Conservation (phyloP, 768 basidiomycete species). For the Termitomyces sp. region DNA sequence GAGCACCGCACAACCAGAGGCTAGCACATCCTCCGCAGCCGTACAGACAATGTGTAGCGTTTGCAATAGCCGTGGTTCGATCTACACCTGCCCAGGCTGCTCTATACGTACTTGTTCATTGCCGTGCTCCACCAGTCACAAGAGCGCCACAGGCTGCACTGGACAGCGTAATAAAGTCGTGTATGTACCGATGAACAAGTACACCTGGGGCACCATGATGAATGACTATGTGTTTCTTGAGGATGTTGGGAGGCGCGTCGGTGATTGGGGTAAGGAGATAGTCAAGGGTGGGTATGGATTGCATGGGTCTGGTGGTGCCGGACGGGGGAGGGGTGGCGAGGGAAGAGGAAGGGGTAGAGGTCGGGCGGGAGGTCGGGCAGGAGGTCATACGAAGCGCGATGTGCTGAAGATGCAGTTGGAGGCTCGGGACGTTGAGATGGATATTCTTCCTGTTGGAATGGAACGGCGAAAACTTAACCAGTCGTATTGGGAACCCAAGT, state of each 20-base stretch:
- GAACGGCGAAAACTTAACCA: constrained; percentile 73
- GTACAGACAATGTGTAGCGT: constrained; percentile 41
- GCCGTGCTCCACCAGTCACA: constrained; percentile 68
- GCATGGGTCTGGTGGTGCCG: constrained; percentile 20
- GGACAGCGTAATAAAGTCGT: constrained; percentile 72
- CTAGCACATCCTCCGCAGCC: constrained; percentile 18
- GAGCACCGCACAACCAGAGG: constrained; percentile 10
- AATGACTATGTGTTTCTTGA: constrained; percentile 87
- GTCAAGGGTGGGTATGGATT: constrained; percentile 55
- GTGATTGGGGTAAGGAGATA: constrained; percentile 72
- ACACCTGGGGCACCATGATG: constrained; percentile 86
- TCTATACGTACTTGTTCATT: constrained; percentile 69
- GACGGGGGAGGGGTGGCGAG: constrained; percentile 18
- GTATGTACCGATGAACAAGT: constrained; percentile 81
- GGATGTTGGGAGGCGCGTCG: constrained; percentile 73
- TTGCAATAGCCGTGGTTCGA: constrained; percentile 48
- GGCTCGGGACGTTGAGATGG: constrained; percentile 66
- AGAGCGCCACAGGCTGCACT: constrained; percentile 56
- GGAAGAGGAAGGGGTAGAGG: constrained; percentile 31
- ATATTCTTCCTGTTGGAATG: constrained; percentile 82
- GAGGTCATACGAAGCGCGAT: constrained; percentile 58
- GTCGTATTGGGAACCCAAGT: constrained; percentile 84
- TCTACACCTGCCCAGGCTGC: constrained; percentile 83
- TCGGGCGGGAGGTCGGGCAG: constrained; percentile 19
- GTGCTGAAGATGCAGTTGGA: constrained; percentile 68